These are phyloP conservation scores for Penicillium argentinense DNA, from an alignment of 495 filamentous ascomycete genomes.

Conservation along the genomic window DNA sequence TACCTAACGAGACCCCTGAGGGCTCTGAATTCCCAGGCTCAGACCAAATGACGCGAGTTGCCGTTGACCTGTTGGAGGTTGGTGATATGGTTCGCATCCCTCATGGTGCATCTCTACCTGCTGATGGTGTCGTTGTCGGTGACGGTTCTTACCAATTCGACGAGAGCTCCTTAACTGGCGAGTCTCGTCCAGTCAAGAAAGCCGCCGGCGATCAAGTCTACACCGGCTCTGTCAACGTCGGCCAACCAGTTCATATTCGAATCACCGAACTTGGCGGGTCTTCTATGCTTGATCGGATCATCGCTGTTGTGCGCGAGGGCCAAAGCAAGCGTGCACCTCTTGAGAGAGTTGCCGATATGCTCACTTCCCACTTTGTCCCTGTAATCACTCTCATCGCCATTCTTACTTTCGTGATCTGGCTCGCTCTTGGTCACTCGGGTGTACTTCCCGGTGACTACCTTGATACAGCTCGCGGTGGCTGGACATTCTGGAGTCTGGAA, in stretches of 20 bases:
- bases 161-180: slow-evolving; percentile 88
- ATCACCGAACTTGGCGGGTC: slow-evolving; percentile 70
- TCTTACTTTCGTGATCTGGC: slow-evolving; percentile 80
- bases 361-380: slow-evolving; percentile 90
- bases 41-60: slow-evolving; percentile 43
- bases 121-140: slow-evolving; percentile 69
- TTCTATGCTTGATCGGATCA: slow-evolving; percentile 92
- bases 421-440: slow-evolving; percentile 70
- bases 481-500: slow-evolving; percentile 83
- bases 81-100: slow-evolving; percentile 77
- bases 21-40: slow-evolving; percentile 11
- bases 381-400: slow-evolving; percentile 79
- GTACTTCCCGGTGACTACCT: slow-evolving; percentile 65
- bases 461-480: slow-evolving; percentile 66
- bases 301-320: slow-evolving; percentile 85
- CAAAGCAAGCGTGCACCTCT: slow-evolving; percentile 85
- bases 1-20: neutral
- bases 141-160: slow-evolving; percentile 70
- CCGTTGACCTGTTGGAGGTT: slow-evolving; percentile 76
- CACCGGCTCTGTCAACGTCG: slow-evolving; percentile 84
- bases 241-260: slow-evolving; percentile 63
- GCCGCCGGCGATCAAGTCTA: slow-evolving; percentile 68
- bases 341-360: slow-evolving; percentile 76
- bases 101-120: slow-evolving; percentile 81
- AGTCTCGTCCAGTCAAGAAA: slow-evolving; percentile 78